Base-by-base conservation (phyloP, 2,329 filamentous ascomycete genomes). In the Venturia effusa region DNA sequence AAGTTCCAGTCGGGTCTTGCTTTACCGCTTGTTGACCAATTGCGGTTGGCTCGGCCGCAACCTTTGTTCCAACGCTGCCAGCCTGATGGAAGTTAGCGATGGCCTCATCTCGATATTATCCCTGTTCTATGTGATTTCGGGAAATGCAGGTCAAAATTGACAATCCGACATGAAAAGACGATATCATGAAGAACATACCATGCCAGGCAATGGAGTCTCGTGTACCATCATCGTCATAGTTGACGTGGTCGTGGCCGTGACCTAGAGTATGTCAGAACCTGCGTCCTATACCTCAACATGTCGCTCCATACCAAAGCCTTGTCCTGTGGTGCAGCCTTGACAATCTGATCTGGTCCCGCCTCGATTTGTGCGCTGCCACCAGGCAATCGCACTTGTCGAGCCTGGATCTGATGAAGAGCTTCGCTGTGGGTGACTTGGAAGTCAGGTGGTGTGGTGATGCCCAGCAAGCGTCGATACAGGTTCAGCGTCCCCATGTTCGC, bases 221-320 rank as follows among this genome's bases (percentile, higher is more conserved):
- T 60, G 34, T 15, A 60, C 34, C 34, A 60, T 40, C 59, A 60
- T 60, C 6, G 59, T 60, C 59, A 60, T 60, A 22, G 17, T 27
- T 11, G 57, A 32, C n/a, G 57, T 60, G 17, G 59, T 60, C 43
- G 59, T 60, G 41, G 59, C 59, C 6, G 59, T 60, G 27, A 60
- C 59, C 59, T 60, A 24, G n/a, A 24, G 4, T 24, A n/a, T 34
- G 17, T 57, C 8, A 57, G 30, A 57, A n/a, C 11, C 27, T 34
- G 27, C n/a, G 51, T 24, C 15, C 5, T 5, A 5, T 7, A 34
- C 4, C 27, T 34, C 30, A 1, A 34, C 10, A 32, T 8, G 51
- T 6, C 19, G 6, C 8, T 3, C 22, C 51, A 34, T 57, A 57
- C 51, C 51, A 57, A 19, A 10, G 51, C 27, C 51, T 57, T 57